These are phyloP conservation scores for Pseudomassariella vexata DNA, from an alignment of 2,329 filamentous ascomycete genomes.

Conservation along the genomic window DNA sequence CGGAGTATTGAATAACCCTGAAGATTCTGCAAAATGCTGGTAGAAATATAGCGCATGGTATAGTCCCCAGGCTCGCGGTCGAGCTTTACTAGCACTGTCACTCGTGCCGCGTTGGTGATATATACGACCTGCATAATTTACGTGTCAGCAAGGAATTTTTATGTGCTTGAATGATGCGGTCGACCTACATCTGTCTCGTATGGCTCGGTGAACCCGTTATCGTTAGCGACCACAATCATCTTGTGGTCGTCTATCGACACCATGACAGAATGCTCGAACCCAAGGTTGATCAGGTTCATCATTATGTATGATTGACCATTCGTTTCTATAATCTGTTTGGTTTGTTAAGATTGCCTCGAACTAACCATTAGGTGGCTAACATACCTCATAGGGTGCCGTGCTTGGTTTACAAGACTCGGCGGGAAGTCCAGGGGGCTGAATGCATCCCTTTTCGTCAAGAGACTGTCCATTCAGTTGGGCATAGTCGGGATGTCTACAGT, in stretches of 20 bases:
- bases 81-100: constrained; percentile 15
- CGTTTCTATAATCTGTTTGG: constrained; percentile 9
- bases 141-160: no score
- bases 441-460: constrained; percentile 11
- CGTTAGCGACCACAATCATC: constrained; percentile 16
- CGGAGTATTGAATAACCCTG: constrained; percentile 15
- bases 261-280: constrained; percentile 12
- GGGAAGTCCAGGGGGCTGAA: constrained; percentile 6
- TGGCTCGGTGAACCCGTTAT: constrained; percentile 16
- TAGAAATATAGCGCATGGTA: constrained; percentile 15
- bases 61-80: constrained; percentile 13
- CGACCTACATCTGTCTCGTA: constrained; percentile 4
- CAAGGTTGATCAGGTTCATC: constrained; percentile 12
- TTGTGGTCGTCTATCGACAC: constrained; percentile 16
- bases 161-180: no score
- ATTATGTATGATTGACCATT: constrained; percentile 11
- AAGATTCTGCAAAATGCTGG: constrained; percentile 16
- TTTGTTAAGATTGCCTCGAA: not conserved
- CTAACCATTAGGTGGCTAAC: no score
- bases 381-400: constrained; percentile 6
- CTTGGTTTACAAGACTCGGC: constrained; percentile 4
- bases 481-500: constrained; percentile 9
- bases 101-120: constrained; percentile 12
- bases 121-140: constrained; percentile 7
- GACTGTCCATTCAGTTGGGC: constrained; percentile 6